Base-by-base conservation (phyloP, 257 asterid genomes). In the Fraxinus anomala region DNA sequence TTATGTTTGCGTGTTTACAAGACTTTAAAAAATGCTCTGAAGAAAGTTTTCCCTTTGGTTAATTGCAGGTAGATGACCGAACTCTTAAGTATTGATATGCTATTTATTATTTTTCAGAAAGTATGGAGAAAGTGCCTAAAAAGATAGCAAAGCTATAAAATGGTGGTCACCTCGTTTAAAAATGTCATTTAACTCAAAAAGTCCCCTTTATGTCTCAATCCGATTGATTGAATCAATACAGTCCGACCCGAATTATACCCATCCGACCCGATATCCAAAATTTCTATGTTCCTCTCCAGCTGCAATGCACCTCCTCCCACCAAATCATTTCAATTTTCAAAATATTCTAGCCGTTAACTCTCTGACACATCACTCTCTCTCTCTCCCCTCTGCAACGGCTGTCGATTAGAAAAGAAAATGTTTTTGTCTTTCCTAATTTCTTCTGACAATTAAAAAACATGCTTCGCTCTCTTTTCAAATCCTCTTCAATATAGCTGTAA, bases 301-400 rank as follows among this genome's bases (percentile, higher is more conserved):
- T 85, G 73, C 84, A 81, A 26, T 84, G 89, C 82, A 79, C 92
- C 88, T 72, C 47, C 85, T 78, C 82, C 75, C 88, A 87, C 88
- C 81, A 21, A 73, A 90, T 88, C 75, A 77, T 81, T 83, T 89
- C 82, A 88, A 87, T 78, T 85, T 82, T 67, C 86, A 85, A 89
- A 80, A 42, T 72, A 78, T 83, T 83, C 78, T 92, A 92, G 96
- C 97, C 97, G 96, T 92, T 92, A 80, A 28, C 30, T 51, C 71
- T 47, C 68, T 71, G 51, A 76, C 74, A 75, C 77, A 10, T 61
- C 77, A 66, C 80, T 83, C n/a, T 23, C 0, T 49, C 19, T 26
- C 40, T 26, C 40, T 67, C 71, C 19, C 69, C 67, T 42, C 86
- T 74, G 86, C 78, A 78, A 69, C 80, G 49, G 66, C 72, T 16